These are phyloP conservation scores for Sporothrix curviconia DNA, from an alignment of 2,329 filamentous ascomycete species.

Conservation along the genomic window DNA sequence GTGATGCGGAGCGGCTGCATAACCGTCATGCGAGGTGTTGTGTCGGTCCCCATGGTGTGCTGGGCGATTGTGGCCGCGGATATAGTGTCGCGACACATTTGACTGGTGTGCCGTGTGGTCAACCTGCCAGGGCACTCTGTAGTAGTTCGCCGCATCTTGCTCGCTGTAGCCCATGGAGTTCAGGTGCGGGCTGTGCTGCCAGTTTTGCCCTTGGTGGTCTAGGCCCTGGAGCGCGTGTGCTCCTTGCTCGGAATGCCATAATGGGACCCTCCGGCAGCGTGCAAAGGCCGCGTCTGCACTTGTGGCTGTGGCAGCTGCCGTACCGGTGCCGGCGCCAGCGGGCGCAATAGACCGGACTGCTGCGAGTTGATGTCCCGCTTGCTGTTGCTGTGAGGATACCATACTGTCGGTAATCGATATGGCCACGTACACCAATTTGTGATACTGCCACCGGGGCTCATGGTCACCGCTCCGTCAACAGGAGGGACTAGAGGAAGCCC, in stretches of 20 bases:
- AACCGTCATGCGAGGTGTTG: neutral
- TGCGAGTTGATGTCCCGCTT: too few relatives aligned
- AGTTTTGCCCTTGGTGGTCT: neutral
- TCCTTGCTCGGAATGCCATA: neutral
- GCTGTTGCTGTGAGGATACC: too few relatives aligned
- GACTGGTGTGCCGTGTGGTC: neutral
- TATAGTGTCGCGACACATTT: neutral
- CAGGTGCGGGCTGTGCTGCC: neutral
- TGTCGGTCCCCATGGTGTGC: neutral
- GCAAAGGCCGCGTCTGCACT: too few relatives aligned
- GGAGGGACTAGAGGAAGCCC: too few relatives aligned
- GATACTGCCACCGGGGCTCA: too few relatives aligned
- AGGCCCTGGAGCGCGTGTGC: neutral
- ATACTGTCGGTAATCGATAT: too few relatives aligned
- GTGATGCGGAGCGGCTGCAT: neutral
- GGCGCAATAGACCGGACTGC: too few relatives aligned
- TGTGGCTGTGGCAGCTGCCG: neutral
- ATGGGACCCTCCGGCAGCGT: neutral
- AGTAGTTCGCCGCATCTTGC: neutral
- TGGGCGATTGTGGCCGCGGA: neutral
- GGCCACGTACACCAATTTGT: too few relatives aligned
- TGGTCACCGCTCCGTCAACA: too few relatives aligned
- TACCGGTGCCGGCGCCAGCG: too few relatives aligned
- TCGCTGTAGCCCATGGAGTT: neutral
- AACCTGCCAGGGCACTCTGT: neutral